These are phyloP conservation scores for Rhizomucor miehei DNA, from an alignment of 371 early-diverging fungal species.

Conservation along the genomic window DNA sequence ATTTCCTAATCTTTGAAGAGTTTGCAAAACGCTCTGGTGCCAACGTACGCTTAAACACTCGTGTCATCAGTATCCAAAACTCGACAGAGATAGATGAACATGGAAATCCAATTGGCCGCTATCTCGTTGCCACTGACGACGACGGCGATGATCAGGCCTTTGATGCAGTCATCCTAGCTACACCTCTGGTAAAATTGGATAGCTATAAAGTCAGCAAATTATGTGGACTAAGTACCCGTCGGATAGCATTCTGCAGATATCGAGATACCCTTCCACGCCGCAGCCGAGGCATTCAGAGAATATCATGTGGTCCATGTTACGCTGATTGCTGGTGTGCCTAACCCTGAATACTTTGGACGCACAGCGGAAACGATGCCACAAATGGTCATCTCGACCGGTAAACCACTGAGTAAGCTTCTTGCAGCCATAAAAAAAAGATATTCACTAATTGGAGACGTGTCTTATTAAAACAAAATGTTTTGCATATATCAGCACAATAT, in stretches of 20 bases:
- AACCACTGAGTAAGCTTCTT: conserved; percentile 24
- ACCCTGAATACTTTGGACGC: conserved; percentile 53
- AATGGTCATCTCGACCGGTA: conserved; percentile 54
- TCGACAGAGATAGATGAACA: conserved; percentile 27
- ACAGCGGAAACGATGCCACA: conserved; percentile 39
- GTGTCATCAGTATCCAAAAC: conserved; percentile 33
- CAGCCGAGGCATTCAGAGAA: conserved; percentile 14
- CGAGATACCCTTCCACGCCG: conserved; percentile 17
- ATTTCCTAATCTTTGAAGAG: conserved; percentile 65
- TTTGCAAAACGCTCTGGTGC: conserved; percentile 54
- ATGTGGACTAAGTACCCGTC: background rate
- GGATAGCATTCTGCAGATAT: conserved; percentile 14
- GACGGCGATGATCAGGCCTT: conserved; percentile 42
- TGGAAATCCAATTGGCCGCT: conserved; percentile 18
- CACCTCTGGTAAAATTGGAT: conserved; percentile 42
- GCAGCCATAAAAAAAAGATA: too few species aligned
- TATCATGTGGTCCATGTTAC: conserved; percentile 66
- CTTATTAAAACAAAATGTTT: too few species aligned
- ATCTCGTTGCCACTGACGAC: conserved; percentile 35
- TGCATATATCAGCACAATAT: conserved; percentile 15
- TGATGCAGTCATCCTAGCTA: conserved; percentile 57
- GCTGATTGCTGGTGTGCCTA: conserved; percentile 54
- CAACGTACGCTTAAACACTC: conserved; percentile 39
- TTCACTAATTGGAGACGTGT: too few species aligned
- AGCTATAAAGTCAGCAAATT: background rate